phyloP scores from a whole-genome alignment of 768 basidiomycete genomes.

The Chalciporus chontae region DNA sequence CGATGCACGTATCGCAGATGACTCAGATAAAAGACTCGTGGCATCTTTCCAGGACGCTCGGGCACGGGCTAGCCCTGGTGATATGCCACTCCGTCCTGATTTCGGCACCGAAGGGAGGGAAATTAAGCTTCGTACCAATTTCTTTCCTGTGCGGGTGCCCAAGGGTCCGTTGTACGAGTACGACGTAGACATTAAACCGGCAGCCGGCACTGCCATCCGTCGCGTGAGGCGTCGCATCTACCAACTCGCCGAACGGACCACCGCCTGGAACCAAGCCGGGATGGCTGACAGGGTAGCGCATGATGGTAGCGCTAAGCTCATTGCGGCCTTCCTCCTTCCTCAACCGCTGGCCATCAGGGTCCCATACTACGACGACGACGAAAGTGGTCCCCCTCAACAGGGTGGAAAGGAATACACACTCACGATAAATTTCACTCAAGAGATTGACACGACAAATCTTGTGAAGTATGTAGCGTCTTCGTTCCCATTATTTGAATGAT shows the following conservation, averaged over 20 bases:
- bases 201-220: constrained; percentile 27
- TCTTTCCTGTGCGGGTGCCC: constrained; percentile 48
- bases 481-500: background rate
- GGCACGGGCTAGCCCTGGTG: constrained; percentile 17
- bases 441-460: constrained; percentile 43
- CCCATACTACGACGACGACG: constrained; percentile 45
- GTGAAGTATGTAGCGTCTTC: constrained; percentile 29
- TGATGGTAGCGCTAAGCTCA: constrained; percentile 44
- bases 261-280: constrained; percentile 39
- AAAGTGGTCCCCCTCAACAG: constrained; percentile 27
- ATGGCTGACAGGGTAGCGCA: constrained; percentile 44
- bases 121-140: constrained; percentile 50
- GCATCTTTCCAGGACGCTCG: constrained; percentile 28
- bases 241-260: constrained; percentile 43
- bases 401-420: constrained; percentile 42
- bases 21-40: constrained; percentile 44
- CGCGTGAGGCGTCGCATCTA: constrained; percentile 46
- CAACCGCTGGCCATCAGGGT: constrained; percentile 40
- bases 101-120: constrained; percentile 41
- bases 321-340: constrained; percentile 38
- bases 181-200: constrained; percentile 41
- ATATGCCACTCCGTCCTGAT: constrained; percentile 46
- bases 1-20: constrained; percentile 46
- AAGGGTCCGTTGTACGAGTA: constrained; percentile 48
- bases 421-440: constrained; percentile 40